Evolutionary conservation across 202 grass and related monocot species (phyloP).

Genomic region (Miscanthus sacchariflorus): DNA sequence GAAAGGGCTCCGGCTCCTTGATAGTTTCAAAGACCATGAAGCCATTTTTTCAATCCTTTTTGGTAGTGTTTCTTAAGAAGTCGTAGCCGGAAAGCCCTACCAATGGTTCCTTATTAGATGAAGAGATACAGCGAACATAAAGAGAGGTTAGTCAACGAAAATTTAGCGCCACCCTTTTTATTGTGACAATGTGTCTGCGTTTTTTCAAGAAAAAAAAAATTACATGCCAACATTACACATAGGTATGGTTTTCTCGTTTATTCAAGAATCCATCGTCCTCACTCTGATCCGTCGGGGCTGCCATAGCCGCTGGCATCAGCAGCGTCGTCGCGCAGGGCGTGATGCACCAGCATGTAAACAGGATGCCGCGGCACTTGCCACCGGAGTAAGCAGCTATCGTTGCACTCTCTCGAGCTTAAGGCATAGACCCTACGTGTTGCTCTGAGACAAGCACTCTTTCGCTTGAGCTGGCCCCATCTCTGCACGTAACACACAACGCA

Average conservation of each 20-base stretch:
- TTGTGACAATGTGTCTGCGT: background rate
- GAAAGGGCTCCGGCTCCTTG: too few relatives aligned
- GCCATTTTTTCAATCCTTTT: too few relatives aligned
- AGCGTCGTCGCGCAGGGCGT: background rate
- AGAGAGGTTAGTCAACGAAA: too few relatives aligned
- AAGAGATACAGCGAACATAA: too few relatives aligned
- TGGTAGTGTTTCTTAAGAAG: too few relatives aligned
- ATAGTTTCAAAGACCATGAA: too few relatives aligned
- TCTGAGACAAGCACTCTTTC: background rate
- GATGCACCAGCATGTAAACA: background rate
- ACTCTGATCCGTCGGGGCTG: background rate
- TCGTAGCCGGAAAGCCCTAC: too few relatives aligned
- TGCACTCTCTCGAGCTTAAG: background rate
- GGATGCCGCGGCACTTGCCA: background rate
- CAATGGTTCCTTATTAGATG: too few relatives aligned
- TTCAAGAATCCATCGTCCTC: background rate
- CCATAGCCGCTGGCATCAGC: background rate
- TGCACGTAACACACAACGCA: background rate
- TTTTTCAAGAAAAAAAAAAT: background rate
- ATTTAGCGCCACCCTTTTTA: background rate
- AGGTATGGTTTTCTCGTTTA: background rate
- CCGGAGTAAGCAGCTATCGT: background rate
- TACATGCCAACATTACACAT: background rate
- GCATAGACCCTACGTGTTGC: background rate
- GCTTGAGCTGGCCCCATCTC: background rate